These are phyloP conservation scores for Pseudozyma tsukubaensis DNA, from an alignment of 1,284 basidiomycete species.

Conservation along the genomic window DNA sequence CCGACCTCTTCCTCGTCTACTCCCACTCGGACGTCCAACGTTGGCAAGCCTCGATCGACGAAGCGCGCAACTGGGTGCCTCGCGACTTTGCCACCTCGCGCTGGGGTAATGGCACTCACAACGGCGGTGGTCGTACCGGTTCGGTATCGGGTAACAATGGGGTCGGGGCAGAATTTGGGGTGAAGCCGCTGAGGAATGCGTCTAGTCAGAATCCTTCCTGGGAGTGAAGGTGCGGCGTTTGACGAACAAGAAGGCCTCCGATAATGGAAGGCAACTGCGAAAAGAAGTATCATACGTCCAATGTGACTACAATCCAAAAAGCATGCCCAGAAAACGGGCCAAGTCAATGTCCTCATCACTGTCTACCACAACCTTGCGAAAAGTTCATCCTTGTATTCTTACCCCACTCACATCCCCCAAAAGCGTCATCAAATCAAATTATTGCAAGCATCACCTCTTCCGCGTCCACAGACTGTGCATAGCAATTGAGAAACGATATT, in stretches of 20 bases:
- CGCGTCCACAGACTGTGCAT: too few relatives aligned
- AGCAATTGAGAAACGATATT: too few relatives aligned
- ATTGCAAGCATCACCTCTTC: neutral
- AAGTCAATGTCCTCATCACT: neutral
- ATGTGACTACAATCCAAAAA: neutral
- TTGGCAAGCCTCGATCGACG: constrained; percentile 38
- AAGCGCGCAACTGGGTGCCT: constrained; percentile 43
- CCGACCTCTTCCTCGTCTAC: constrained; percentile 47
- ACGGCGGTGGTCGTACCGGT: neutral
- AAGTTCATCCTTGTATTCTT: too few relatives aligned
- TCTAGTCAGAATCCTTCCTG: constrained; percentile 32
- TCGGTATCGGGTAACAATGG: neutral
- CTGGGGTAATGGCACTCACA: constrained; percentile 4
- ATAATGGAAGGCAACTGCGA: too few relatives aligned
- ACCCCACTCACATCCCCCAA: neutral
- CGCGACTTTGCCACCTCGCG: constrained; percentile 13
- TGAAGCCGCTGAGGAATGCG: constrained; percentile 24
- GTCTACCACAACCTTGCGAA: neutral
- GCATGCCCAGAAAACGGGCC: neutral
- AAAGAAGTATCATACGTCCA: constrained; percentile 8
- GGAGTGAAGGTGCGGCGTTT: constrained; percentile 9
- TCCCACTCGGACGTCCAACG: constrained; percentile 19
- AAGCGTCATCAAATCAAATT: neutral
- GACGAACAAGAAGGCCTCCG: too few relatives aligned
- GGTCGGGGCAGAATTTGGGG: neutral